A percentile compares a stretch with the other conserved stretches of the same genome.
Conservation (phyloP, 1,284 basidiomycete genomes). For the Exobasidium rhododendri region DNA sequence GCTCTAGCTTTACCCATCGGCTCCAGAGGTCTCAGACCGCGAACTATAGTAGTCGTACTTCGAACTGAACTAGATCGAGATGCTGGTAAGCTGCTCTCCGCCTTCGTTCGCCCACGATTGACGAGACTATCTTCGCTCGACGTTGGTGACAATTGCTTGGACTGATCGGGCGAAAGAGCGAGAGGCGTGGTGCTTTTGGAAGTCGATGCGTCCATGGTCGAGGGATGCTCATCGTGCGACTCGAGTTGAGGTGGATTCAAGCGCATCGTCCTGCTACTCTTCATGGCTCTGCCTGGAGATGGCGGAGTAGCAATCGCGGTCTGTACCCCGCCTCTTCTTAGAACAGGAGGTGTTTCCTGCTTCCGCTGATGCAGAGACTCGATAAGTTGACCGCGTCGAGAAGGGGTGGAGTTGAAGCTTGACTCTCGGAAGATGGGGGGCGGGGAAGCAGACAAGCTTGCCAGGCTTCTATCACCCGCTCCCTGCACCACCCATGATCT, state of each 20-base stretch:
- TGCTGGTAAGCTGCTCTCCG: neutral
- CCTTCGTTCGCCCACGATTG: neutral
- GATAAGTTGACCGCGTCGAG: neutral
- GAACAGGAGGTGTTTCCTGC: neutral
- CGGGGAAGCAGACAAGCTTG: neutral
- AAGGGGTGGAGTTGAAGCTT: neutral
- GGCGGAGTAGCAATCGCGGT: neutral
- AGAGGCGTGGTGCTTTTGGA: neutral
- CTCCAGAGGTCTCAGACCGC: slow-evolving; percentile 33
- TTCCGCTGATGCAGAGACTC: no score
- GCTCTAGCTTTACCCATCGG: slow-evolving; percentile 44
- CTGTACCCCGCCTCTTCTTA: neutral
- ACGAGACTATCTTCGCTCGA: slow-evolving; percentile 3
- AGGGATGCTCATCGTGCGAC: slow-evolving; percentile 18
- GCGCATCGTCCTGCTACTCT: neutral
- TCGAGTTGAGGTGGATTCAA: slow-evolving; percentile 8
- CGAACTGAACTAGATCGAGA: slow-evolving; percentile 23
- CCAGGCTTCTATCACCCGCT: neutral
- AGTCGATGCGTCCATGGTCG: neutral
- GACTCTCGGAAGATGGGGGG: neutral
- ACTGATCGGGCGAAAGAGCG: neutral
- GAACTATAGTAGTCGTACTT: slow-evolving; percentile 33
- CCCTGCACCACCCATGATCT: slow-evolving; percentile 10
- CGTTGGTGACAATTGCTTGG: neutral
- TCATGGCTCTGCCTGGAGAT: neutral